These are phyloP conservation scores for Euphorbia corollata DNA, from an alignment of 441 rosid genomes.

Conservation along the genomic window DNA sequence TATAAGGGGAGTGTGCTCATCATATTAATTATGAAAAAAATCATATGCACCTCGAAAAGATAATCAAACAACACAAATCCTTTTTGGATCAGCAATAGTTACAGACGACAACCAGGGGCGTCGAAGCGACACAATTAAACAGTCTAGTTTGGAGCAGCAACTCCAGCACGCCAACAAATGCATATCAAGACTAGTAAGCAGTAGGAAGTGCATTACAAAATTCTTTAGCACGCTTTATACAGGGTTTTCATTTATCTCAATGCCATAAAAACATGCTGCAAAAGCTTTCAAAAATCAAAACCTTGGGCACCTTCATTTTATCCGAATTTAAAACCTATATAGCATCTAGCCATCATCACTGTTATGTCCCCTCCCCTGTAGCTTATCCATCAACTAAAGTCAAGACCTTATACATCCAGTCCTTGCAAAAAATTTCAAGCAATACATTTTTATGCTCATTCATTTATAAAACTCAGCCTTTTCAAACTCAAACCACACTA, in stretches of 20 bases:
- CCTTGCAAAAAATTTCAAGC: neutral
- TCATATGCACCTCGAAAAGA: neutral
- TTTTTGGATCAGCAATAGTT: neutral
- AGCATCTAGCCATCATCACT: neutral
- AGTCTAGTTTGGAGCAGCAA: neutral
- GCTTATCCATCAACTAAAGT: conserved; percentile 1
- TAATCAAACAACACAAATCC: neutral
- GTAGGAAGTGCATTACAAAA: neutral
- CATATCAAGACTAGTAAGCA: neutral
- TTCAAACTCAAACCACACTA: neutral
- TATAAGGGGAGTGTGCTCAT: neutral
- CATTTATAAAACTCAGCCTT: neutral
- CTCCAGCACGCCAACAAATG: neutral
- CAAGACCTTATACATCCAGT: neutral
- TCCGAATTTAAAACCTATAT: conserved; percentile 1
- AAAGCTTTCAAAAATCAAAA: neutral
- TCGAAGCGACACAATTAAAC: neutral
- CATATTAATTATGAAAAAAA: neutral
- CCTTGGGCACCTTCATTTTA: neutral
- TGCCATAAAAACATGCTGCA: neutral
- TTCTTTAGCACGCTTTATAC: neutral
- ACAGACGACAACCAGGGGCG: neutral
- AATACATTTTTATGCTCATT: neutral
- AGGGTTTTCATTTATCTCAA: neutral
- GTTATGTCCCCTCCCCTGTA: neutral